Percentiles rank a stretch among this genome's conserved stretches.
These are phyloP conservation scores for Pseudopyricularia javanii DNA, from an alignment of 2,329 filamentous ascomycete genomes.

Conservation along the genomic window DNA sequence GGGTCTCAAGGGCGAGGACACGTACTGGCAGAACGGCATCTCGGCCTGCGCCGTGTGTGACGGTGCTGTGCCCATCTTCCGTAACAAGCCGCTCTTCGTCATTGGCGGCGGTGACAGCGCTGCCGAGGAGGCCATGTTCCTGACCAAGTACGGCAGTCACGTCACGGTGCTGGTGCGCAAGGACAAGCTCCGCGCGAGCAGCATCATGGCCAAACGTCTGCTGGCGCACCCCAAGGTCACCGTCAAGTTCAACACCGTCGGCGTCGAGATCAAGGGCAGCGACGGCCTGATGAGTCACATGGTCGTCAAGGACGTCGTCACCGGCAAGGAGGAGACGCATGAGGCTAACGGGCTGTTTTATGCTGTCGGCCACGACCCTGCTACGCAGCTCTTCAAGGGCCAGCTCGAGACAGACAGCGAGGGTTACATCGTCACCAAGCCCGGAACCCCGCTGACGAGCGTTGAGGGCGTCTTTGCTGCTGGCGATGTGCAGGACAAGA, in stretches of 20 bases:
- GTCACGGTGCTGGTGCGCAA: conserved; percentile 87
- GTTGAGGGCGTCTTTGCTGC: conserved; percentile 90
- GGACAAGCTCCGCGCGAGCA: conserved; percentile 76
- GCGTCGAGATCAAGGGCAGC: conserved; percentile 74
- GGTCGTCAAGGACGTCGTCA: conserved; percentile 66
- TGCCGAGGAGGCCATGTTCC: conserved; percentile 91
- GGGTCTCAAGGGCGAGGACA: conserved; percentile 75
- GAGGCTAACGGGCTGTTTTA: conserved; percentile 93
- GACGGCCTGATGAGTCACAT: conserved; percentile 78
- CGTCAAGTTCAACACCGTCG: conserved; percentile 74
- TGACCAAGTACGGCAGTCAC: conserved; percentile 94
- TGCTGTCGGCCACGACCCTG: conserved; percentile 92
- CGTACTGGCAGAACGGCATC: conserved; percentile 96
- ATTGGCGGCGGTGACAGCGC: conserved; percentile 96
- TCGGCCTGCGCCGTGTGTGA: conserved; percentile 96
- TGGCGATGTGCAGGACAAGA: conserved; percentile 97
- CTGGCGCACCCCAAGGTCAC: conserved; percentile 79
- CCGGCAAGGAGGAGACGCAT: conserved; percentile 68
- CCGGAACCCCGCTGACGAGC: conserved; percentile 80
- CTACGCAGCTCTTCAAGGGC: conserved; percentile 78
- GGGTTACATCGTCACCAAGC: conserved; percentile 80
- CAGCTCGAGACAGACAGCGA: conserved; percentile 78
- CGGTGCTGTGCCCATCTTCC: conserved; percentile 92
- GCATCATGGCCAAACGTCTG: conserved; percentile 82
- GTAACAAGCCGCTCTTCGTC: conserved; percentile 88